Conservation (phyloP, 2,329 filamentous ascomycete species). For the Claviceps sp. region DNA sequence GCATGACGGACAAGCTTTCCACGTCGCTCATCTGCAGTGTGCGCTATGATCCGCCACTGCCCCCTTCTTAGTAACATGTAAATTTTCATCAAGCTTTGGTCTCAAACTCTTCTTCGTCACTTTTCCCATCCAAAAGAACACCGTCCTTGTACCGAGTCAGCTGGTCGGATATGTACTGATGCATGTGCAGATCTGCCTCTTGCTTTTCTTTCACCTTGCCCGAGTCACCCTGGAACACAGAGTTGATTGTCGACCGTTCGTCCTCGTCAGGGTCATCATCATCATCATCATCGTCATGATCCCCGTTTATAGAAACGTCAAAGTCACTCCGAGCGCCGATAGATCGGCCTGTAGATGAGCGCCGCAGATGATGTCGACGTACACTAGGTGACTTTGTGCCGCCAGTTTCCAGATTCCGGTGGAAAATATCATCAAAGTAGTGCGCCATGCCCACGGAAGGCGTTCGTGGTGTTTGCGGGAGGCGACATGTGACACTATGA, state of each 20-base stretch:
- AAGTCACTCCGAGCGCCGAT: constrained; percentile 79
- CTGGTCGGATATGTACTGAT: constrained; percentile 71
- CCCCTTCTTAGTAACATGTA: neutral
- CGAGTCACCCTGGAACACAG: constrained; percentile 21
- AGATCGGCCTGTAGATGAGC: constrained; percentile 70
- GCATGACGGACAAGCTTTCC: neutral
- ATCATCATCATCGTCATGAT: constrained; percentile 31
- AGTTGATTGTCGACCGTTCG: constrained; percentile 18
- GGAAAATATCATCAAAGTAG: constrained; percentile 88
- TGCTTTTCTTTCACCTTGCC: constrained; percentile 33
- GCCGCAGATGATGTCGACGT: constrained; percentile 44
- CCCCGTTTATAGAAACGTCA: constrained; percentile 34
- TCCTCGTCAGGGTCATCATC: constrained; percentile 9
- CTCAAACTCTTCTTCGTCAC: constrained; percentile 34
- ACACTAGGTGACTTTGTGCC: constrained; percentile 20
- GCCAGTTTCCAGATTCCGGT: constrained; percentile 24
- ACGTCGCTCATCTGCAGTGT: neutral
- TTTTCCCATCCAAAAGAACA: constrained; percentile 10
- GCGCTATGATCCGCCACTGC: neutral
- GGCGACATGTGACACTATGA: constrained; percentile 68
- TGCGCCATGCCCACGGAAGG: constrained; percentile 73
- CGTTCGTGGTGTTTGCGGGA: constrained; percentile 85
- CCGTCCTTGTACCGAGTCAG: constrained; percentile 50
- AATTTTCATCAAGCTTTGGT: constrained; percentile 18
- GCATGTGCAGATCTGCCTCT: constrained; percentile 57